These are phyloP conservation scores for Asclepias syriaca DNA, from an alignment of 257 asterid genomes.

Conservation along the genomic window DNA sequence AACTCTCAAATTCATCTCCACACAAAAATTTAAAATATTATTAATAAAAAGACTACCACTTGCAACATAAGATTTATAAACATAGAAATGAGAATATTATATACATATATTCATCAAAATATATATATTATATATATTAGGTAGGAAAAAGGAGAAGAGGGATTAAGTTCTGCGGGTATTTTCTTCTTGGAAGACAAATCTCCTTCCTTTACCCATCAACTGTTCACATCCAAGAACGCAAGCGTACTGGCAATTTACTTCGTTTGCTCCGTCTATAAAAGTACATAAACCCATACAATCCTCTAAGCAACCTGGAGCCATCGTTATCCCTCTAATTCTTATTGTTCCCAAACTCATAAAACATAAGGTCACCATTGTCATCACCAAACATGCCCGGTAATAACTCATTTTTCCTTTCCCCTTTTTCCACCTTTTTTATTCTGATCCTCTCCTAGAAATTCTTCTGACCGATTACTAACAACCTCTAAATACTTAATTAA, in stretches of 20 bases:
- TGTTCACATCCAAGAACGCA: slow-evolving; percentile 23
- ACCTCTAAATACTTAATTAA: too few species aligned
- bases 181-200: neutral
- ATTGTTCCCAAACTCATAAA: neutral
- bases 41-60: too few species aligned
- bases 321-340: neutral
- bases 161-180: neutral
- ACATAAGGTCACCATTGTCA: neutral
- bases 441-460: neutral
- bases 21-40: too few species aligned
- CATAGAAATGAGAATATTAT: too few species aligned
- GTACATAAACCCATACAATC: slow-evolving; percentile 24
- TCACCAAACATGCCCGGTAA: too few species aligned
- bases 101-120: too few species aligned
- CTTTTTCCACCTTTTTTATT: too few species aligned
- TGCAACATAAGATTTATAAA: too few species aligned
- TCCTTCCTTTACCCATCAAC: slow-evolving; percentile 16
- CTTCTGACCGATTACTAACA: too few species aligned
- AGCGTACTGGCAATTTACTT: neutral
- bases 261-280: slow-evolving; percentile 5
- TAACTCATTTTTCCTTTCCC: neutral
- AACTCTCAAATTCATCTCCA: too few species aligned
- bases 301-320: slow-evolving; percentile 6
- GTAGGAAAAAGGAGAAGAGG: too few species aligned
- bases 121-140: too few species aligned